Evolutionary conservation across 768 basidiomycete genomes (phyloP), one percentile per base, ranked within the genome.

Genomic region (Lactarius deliciosus): DNA sequence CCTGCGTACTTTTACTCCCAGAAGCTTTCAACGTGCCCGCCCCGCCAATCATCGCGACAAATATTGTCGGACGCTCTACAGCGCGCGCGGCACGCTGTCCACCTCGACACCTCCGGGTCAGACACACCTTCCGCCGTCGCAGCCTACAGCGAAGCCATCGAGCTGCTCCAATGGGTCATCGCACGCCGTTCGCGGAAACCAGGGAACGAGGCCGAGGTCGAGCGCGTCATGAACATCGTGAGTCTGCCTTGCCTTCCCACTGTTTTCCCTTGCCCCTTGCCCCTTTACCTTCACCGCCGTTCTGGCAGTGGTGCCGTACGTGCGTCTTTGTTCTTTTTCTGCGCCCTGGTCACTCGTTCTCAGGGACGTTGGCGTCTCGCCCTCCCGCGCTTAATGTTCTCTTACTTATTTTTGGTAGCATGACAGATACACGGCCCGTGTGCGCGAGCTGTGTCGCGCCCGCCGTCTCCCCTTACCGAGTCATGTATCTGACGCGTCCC

Each of bases 141-240:
- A 1, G 58, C 57, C 2, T 67, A 67, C 34, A 50, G 56, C 25
- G 69, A 64, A 38, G 59, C 60, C 18, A 74, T 77, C 16, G 77
- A 75, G 45, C 68, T 79, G 2, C 80, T 80, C 81, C 84, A 85
- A 72, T 81, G 45, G 47, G 76, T 73, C 36, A 72, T 76, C 28
- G 41, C 50, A 7, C 62, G 57, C 8, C 66, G 66, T 25, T 43
- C 61, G 2, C 57, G 25, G 20, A 54, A 22, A 18, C 20, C 57
- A 1, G 66, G 43, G 20, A 38, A 20, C 9, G 20, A 34, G 50
- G 58, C 25, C 15, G 66, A 67, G 34, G 62, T 60, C 20, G 41
- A 53, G 34, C 66, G 66, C 5, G 66, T 67, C 8, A 55, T 41
- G 15, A 20, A n/a, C 18, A 64, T 67, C 34, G 66, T 67, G 53